Evolutionary conservation across 768 basidiomycete genomes (phyloP), one percentile per base, ranked within the genome.

Genomic region (Termitomyces sp.): DNA sequence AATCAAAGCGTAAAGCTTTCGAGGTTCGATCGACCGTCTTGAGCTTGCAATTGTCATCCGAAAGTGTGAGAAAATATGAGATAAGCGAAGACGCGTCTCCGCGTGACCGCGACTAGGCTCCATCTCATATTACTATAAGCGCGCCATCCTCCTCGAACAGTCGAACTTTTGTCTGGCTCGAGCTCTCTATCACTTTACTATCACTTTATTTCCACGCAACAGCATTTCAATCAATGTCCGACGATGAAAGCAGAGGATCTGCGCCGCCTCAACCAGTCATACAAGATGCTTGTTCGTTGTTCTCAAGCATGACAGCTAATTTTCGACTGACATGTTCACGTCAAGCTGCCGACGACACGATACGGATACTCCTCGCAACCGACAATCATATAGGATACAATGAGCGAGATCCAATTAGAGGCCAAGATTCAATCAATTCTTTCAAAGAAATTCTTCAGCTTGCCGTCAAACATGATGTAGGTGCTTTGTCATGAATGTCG

Each of bases 341-440:
- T 50, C 37, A 64, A 87, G 88, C 76, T 57, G 72, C 78, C 20
- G 82, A 88, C 59, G 82, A 93, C 67, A 91, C 85, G 0, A 86
- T 94, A 59, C 79, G 76, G 60, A 94, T 98, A 65, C 72, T 98
- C 69, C 85, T 98, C 7, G 95, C 95, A 6, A 97, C 95, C 0
- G 95, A 98, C 74, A 96, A 93, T 64, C 95, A 98, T 67, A 90
- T 99, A 60, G 97, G 97, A 0, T 97, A 93, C 74, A 82, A 89
- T 61, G 96, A 98, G 73, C 82, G 93, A 60, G 97, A 99, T 68
- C 95, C 97, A 1, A 80, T 98, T 43, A 84, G 97, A 32, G 95
- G 96, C 0, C 89, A 93, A 71, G 97, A 99, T 69, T 91, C 94
- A 3, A 91, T 99, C 65, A 90, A 96, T 71, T 92, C 95, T 0